These are phyloP conservation scores for Cercospora sesami DNA, from an alignment of 2,329 filamentous ascomycete genomes.

Conservation along the genomic window DNA sequence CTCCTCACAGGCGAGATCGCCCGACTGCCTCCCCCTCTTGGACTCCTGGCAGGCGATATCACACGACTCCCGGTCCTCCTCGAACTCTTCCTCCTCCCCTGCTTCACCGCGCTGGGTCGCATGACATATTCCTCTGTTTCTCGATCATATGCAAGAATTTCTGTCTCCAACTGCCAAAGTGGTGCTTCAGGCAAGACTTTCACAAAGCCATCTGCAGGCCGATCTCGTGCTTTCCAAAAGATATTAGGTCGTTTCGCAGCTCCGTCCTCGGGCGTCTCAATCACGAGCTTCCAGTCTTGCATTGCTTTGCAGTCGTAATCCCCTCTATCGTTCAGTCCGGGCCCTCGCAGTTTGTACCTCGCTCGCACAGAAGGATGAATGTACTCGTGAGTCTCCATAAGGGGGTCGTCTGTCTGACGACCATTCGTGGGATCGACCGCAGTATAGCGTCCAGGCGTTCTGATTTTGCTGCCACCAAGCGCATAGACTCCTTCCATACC, in stretches of 20 bases:
- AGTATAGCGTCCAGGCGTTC: constrained; percentile 52
- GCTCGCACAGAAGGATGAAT: constrained; percentile 53
- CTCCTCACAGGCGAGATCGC: constrained; percentile 2
- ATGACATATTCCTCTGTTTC: constrained; percentile 46
- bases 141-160: constrained; percentile 45
- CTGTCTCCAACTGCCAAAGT: constrained; percentile 47
- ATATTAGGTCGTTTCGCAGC: constrained; percentile 42
- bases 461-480: constrained; percentile 47
- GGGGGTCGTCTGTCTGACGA: constrained; percentile 44
- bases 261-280: constrained; percentile 43
- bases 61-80: constrained; percentile 16
- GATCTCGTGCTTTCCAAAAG: constrained; percentile 45
- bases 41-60: constrained; percentile 6
- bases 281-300: constrained; percentile 50
- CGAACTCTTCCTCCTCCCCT: constrained; percentile 22
- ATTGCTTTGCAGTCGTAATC: constrained; percentile 48
- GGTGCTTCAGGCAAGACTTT: constrained; percentile 48
- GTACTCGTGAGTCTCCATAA: constrained; percentile 54
- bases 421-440: constrained; percentile 48
- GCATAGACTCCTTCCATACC: constrained; percentile 50
- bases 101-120: constrained; percentile 25
- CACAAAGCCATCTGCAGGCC: constrained; percentile 41
- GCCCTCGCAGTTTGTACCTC: constrained; percentile 48
- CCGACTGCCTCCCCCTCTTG: neutral
- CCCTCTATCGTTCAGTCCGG: constrained; percentile 49